Percentiles rank a stretch among this genome's conserved stretches.
Evolutionary conservation across 2,329 filamentous ascomycete species (phyloP).

Genomic region (Neonectria neomacrospora): DNA sequence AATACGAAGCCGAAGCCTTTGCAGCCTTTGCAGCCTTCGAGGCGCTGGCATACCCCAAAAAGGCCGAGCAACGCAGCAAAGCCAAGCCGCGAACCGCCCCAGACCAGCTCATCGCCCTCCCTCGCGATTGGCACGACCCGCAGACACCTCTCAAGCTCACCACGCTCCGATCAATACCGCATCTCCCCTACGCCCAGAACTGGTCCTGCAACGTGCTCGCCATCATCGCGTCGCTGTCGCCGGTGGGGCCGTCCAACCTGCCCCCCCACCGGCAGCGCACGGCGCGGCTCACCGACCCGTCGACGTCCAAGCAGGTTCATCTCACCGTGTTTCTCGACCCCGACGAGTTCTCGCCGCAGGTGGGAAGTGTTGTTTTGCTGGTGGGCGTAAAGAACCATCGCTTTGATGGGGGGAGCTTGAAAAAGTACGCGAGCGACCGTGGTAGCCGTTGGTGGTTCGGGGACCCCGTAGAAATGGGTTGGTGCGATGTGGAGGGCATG

Average conservation of each 20-base stretch:
- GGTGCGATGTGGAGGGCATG: constrained; percentile 61
- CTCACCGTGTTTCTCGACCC: constrained; percentile 67
- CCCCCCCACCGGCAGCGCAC: constrained; percentile 63
- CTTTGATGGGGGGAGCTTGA: constrained; percentile 60
- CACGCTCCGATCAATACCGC: constrained; percentile 59
- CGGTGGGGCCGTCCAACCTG: constrained; percentile 60
- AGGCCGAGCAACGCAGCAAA: constrained; percentile 26
- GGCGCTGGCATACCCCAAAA: constrained; percentile 45
- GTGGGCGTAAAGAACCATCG: constrained; percentile 68
- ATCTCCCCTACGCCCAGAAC: constrained; percentile 67
- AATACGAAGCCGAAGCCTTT: constrained; percentile 42
- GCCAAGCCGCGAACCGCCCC: constrained; percentile 4
- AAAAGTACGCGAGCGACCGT: constrained; percentile 57
- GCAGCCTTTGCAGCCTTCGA: constrained; percentile 55
- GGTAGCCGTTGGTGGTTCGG: constrained; percentile 62
- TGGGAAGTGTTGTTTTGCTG: constrained; percentile 63
- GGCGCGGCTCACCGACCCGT: constrained; percentile 62
- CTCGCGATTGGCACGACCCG: constrained; percentile 55
- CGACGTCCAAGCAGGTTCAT: constrained; percentile 63
- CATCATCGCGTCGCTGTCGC: constrained; percentile 60
- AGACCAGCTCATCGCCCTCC: constrained; percentile 49
- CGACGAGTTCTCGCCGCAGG: constrained; percentile 56
- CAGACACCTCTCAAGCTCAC: constrained; percentile 63
- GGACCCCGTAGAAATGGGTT: constrained; percentile 57
- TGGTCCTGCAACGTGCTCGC: constrained; percentile 67